phyloP scores from a whole-genome alignment of 495 filamentous ascomycete species.

The Terfezia boudieri region DNA sequence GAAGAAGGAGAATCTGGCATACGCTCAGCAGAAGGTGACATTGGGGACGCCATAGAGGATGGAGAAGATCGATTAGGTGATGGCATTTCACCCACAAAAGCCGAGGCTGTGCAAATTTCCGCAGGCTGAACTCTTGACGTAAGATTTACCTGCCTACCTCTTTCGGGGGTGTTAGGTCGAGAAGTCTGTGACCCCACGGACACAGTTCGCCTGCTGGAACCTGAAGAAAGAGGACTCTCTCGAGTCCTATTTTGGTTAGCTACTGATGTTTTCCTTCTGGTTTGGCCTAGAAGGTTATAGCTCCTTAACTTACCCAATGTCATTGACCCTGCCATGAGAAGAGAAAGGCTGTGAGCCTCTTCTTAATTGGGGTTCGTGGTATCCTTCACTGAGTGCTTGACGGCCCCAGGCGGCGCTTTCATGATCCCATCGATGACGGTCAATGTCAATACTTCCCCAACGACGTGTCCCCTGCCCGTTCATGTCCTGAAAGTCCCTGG shows the following conservation, averaged over 20 bases:
- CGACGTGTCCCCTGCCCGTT: neutral
- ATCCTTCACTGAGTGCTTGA: too few relatives aligned
- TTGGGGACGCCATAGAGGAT: neutral
- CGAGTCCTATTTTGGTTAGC: too few relatives aligned
- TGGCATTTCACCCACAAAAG: neutral
- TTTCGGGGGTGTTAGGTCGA: neutral
- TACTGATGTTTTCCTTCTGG: too few relatives aligned
- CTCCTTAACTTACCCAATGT: too few relatives aligned
- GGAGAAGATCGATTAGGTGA: constrained; percentile 6
- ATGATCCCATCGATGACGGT: too few relatives aligned
- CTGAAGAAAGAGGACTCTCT: neutral
- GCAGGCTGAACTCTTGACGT: neutral
- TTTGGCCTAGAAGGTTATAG: too few relatives aligned
- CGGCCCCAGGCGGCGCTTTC: too few relatives aligned
- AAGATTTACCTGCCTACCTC: neutral
- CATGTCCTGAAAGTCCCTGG: neutral
- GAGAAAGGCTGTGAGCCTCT: too few relatives aligned
- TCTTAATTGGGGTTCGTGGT: too few relatives aligned
- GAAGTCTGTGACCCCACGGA: neutral
- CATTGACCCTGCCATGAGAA: too few relatives aligned
- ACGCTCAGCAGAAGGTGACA: neutral
- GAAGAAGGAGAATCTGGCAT: neutral
- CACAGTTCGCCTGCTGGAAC: neutral
- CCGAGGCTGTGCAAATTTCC: neutral
- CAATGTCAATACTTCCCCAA: too few relatives aligned